Conservation (phyloP, 106 monocot species). For the Dioscorea zingiberensis region DNA sequence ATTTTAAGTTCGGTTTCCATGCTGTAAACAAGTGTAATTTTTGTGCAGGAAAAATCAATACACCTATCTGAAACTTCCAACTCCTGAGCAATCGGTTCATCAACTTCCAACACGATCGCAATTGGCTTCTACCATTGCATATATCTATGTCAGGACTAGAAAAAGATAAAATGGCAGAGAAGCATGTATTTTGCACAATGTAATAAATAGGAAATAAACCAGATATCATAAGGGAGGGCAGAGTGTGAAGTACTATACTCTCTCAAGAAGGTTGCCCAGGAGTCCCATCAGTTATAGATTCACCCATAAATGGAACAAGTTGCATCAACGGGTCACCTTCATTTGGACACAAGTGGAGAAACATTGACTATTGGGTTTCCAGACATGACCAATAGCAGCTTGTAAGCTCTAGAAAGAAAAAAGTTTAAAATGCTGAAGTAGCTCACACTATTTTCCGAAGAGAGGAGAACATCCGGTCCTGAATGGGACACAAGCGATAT, state of each 20-base stretch:
- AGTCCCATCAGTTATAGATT: constrained; percentile 98
- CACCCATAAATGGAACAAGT: constrained; percentile 97
- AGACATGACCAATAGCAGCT: neutral
- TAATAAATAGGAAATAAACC: neutral
- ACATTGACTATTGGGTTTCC: neutral
- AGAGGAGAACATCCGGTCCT: constrained; percentile 73
- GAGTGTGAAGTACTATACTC: constrained; percentile 42
- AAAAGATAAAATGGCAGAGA: neutral
- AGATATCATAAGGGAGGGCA: neutral
- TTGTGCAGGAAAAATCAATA: constrained; percentile 8
- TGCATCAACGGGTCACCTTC: constrained; percentile 72
- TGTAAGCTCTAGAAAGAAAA: neutral
- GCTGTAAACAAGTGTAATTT: too few species aligned
- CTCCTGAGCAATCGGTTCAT: constrained; percentile 91
- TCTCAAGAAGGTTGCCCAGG: constrained; percentile 75
- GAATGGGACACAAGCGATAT: constrained; percentile 39
- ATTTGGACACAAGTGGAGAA: constrained; percentile 5
- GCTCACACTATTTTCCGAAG: constrained; percentile 63
- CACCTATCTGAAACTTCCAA: constrained; percentile 99
- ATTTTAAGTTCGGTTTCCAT: too few species aligned
- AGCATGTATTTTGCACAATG: neutral
- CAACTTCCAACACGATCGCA: constrained; percentile 75
- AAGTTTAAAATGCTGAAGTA: too few species aligned
- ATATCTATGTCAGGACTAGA: neutral
- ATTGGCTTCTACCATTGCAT: constrained; percentile 68